Percentiles rank a stretch among this genome's conserved stretches.
phyloP scores from a whole-genome alignment of 192 early-diverging fungal genomes.

The Rhizophagus clarus region DNA sequence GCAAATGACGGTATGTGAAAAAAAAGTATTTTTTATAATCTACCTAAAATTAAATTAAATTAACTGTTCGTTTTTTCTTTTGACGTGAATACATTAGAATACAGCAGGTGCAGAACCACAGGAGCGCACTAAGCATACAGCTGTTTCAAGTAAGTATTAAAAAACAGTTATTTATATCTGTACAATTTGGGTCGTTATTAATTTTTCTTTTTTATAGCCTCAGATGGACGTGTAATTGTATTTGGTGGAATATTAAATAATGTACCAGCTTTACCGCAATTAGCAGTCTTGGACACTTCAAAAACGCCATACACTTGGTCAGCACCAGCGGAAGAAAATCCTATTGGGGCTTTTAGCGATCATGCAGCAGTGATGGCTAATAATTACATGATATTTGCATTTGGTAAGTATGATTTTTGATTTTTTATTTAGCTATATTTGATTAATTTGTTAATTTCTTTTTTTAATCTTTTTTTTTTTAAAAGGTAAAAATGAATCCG shows the following conservation, averaged over 20 bases:
- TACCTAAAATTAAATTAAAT: too few species aligned
- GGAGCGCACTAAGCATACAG: neutral
- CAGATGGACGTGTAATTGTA: neutral
- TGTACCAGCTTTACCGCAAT: neutral
- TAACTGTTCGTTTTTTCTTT: too few species aligned
- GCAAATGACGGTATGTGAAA: neutral
- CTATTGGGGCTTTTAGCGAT: neutral
- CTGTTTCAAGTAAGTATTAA: neutral
- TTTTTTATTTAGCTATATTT: neutral
- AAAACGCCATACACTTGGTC: neutral
- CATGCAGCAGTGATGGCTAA: neutral
- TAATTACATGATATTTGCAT: constrained; percentile 6
- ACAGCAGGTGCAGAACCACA: neutral
- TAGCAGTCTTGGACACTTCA: neutral
- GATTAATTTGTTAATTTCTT: neutral
- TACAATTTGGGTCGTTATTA: too few species aligned
- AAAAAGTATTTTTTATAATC: too few species aligned
- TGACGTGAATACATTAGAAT: neutral
- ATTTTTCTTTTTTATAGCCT: neutral
- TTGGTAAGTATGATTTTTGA: neutral
- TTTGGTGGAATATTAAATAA: neutral
- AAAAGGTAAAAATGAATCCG: neutral
- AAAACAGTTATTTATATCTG: too few species aligned
- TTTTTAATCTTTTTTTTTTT: too few species aligned
- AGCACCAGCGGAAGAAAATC: neutral